A percentile compares a stretch with the other conserved stretches of the same genome.
Evolutionary conservation across 2,329 filamentous ascomycete genomes (phyloP).

Genomic region (Calonectria pseudoturangicola): DNA sequence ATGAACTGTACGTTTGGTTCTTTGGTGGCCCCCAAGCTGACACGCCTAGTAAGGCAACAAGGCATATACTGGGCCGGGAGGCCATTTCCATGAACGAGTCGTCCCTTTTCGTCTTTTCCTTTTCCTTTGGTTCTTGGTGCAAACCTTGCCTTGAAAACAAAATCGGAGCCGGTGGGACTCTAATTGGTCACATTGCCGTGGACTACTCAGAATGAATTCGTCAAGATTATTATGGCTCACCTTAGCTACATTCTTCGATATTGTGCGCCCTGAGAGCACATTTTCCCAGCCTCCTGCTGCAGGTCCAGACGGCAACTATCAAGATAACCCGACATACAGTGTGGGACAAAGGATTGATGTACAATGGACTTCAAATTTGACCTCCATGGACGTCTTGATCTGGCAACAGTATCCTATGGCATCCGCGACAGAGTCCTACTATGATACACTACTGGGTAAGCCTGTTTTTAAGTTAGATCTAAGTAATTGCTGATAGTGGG

Average conservation of each 20-base stretch:
- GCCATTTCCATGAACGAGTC: background rate
- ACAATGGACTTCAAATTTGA: constrained; percentile 49
- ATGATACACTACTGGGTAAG: constrained; percentile 6
- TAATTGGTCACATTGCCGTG: background rate
- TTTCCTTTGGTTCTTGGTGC: background rate
- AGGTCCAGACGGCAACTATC: constrained; percentile 37
- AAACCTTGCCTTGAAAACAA: background rate
- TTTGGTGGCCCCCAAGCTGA: background rate
- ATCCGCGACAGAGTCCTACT: constrained; percentile 20
- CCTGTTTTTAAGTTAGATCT: fast-evolving
- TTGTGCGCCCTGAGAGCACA: constrained; percentile 1
- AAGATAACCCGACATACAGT: constrained; percentile 51
- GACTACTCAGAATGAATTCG: constrained; percentile 12
- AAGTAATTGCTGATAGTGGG: constrained; percentile 10
- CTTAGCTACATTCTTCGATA: background rate
- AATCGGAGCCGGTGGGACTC: background rate
- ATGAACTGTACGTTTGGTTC: background rate
- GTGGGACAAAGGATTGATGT: constrained; percentile 50
- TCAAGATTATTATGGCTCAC: background rate
- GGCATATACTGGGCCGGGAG: background rate
- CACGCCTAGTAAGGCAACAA: background rate
- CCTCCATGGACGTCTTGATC: constrained; percentile 45
- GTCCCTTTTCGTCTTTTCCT: background rate
- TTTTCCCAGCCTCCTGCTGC: constrained; percentile 23
- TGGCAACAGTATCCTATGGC: constrained; percentile 51